Evolutionary conservation across 2,329 filamentous ascomycete genomes (phyloP).

Genomic region (Leptographium wingfieldii): DNA sequence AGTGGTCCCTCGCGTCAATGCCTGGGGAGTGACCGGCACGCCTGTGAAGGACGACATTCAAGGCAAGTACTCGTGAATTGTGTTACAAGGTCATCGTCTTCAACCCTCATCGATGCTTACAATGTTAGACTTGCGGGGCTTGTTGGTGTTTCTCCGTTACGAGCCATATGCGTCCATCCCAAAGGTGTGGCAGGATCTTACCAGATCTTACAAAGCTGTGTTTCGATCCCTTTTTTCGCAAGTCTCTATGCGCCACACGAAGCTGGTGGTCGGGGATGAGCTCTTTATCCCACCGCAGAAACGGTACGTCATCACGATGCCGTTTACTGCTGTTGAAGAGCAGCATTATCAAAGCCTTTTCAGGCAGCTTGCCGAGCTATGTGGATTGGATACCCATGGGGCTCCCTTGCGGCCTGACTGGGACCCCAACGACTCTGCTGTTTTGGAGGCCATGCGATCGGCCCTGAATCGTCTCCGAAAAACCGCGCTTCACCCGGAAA

Average conservation of each 20-base stretch:
- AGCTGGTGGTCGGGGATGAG: conserved; percentile 66
- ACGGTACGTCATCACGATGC: conserved; percentile 75
- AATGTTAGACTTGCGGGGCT: conserved; percentile 55
- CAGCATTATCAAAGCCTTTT: conserved; percentile 75
- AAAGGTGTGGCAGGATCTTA: conserved; percentile 56
- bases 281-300: conserved; percentile 70
- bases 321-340: conserved; percentile 82
- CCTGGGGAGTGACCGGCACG: conserved; percentile 88
- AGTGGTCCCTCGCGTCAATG: conserved; percentile 68
- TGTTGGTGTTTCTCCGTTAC: conserved; percentile 69
- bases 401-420: conserved; percentile 48
- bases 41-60: conserved; percentile 56
- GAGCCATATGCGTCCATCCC: conserved; percentile 58
- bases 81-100: neutral
- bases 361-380: conserved; percentile 58
- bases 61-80: conserved; percentile 8
- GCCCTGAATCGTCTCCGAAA: conserved; percentile 51
- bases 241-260: conserved; percentile 76
- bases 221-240: conserved; percentile 58
- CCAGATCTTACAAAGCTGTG: conserved; percentile 43
- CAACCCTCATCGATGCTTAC: neutral
- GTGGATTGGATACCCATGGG: conserved; percentile 52
- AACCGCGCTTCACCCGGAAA: conserved; percentile 59
- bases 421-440: conserved; percentile 43
- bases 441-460: conserved; percentile 59